Percentiles rank a stretch among this genome's conserved stretches.
These are phyloP conservation scores for Gossypium raimondii DNA, from an alignment of 345 rosid genomes.

Conservation along the genomic window DNA sequence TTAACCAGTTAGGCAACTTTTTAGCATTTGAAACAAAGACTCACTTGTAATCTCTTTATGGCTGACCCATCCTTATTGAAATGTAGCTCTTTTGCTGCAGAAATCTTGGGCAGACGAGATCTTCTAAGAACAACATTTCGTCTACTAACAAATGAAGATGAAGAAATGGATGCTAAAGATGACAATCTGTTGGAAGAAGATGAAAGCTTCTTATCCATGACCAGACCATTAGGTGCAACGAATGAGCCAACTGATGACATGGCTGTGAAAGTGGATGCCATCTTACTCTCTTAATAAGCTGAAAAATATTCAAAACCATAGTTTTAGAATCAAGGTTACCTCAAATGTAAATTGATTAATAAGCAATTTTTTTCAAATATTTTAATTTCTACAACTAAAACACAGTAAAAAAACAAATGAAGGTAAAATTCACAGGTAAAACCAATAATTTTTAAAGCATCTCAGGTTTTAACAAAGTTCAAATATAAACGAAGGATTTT, in stretches of 20 bases:
- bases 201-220: conserved; percentile 52
- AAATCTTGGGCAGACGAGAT: conserved; percentile 47
- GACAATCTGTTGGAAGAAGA: conserved; percentile 55
- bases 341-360: not conserved
- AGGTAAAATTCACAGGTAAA: not conserved
- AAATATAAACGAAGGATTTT: too few species aligned
- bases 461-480: too few species aligned
- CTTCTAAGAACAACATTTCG: conserved; percentile 45
- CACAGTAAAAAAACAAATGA: not conserved
- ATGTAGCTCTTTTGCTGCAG: conserved; percentile 89
- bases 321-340: not conserved
- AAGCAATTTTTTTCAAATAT: too few species aligned
- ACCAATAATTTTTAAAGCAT: too few species aligned
- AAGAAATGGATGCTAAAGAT: conserved; percentile 64
- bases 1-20: not conserved
- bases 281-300: conserved; percentile 28
- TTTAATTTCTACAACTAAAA: not conserved
- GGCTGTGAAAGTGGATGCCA: conserved; percentile 77
- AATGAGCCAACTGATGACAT: conserved; percentile 67
- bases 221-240: conserved; percentile 51
- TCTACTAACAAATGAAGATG: conserved; percentile 50
- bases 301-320: conserved; percentile 7
- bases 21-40: conserved; percentile 12
- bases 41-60: conserved; percentile 82
- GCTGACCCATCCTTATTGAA: conserved; percentile 95